These are phyloP conservation scores for Monosporozyma solicola DNA, from an alignment of 805 yeast genomes.

Conservation along the genomic window DNA sequence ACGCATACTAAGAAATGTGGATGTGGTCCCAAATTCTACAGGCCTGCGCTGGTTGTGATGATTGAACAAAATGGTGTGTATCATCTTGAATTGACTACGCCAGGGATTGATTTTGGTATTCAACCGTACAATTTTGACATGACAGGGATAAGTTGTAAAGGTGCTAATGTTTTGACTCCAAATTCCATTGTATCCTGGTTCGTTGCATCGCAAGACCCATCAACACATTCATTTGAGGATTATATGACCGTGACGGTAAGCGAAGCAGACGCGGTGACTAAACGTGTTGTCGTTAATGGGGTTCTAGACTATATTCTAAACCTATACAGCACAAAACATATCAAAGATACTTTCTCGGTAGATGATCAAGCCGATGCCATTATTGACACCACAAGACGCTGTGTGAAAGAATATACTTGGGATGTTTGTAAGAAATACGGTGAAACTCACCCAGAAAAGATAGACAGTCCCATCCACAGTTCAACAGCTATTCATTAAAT, in stretches of 20 bases:
- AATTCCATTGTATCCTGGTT: conserved; percentile 15
- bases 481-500: too few relatives aligned
- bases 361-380: background rate
- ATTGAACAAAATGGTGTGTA: conserved; percentile 11
- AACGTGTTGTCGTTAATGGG: conserved; percentile 31
- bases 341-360: background rate
- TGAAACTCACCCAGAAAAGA: conserved; percentile 4
- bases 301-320: conserved; percentile 32
- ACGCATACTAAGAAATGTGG: conserved; percentile 13
- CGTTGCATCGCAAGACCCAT: conserved; percentile 9
- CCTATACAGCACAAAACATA: conserved; percentile 13
- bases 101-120: conserved; percentile 10
- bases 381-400: background rate
- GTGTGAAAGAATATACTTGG: conserved; percentile 5
- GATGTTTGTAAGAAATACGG: conserved; percentile 11
- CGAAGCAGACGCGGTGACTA: conserved; percentile 33
- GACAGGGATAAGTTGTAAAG: conserved; percentile 8
- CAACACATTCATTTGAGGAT: conserved; percentile 23
- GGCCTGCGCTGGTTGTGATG: conserved; percentile 13
- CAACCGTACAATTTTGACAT: conserved; percentile 12
- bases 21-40: conserved; percentile 11
- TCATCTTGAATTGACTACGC: conserved; percentile 12
- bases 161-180: conserved; percentile 10
- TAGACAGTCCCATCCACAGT: too few relatives aligned
- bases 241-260: conserved; percentile 33